Evolutionary conservation across 441 rosid genomes (phyloP), one percentile per base, ranked within the genome.

Genomic region (Biscutella laevigata): DNA sequence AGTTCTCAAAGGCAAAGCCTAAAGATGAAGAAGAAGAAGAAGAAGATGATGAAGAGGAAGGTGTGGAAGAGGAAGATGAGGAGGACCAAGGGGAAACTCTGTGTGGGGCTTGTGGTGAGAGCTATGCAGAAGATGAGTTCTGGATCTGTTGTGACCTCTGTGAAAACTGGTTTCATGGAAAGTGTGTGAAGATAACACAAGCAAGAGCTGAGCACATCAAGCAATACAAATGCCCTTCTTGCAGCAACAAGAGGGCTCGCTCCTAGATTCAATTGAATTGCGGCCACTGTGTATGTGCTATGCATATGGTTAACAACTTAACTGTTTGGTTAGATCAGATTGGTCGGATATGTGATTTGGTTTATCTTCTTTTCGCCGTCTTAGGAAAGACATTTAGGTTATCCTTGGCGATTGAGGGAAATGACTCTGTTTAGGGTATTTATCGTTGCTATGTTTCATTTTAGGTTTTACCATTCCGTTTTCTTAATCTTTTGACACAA

Each of bases 101-200:
- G 32, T 83, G 88, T 21, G 83, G 85, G 27, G 83, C 88, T 22
- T 83, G 92, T 55, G 85, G 88, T 26, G 88, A 83, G 69, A 81
- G 74, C 70, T 78, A 81, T 43, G 85, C 71, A 4, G n/a, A 72
- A 0, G 85, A 78, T 39, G 85, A 78, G 59, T 83, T 83, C 74
- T 83, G 86, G 90, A 83, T 83, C 22, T 78, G 79, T 45, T 83
- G 91, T 25, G 91, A 83, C 57, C 41, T 73, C 4, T 80, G 91
- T 4, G 84, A 83, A 61, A 78, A 66, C 43, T 83, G 91, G 91
- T 83, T 51, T 62, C 82, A 80, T 65, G 84, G 88, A 7, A 74
- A 75, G 70, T 81, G 88, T 43, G 88, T 81, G 50, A 78, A 78
- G 78, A 76, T 81, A 52, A 78, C 88, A 24, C 88, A 84, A 25